Percentiles rank a stretch among this genome's conserved stretches.
phyloP scores from a whole-genome alignment of 441 rosid genomes.

The Gossypium aridum region DNA sequence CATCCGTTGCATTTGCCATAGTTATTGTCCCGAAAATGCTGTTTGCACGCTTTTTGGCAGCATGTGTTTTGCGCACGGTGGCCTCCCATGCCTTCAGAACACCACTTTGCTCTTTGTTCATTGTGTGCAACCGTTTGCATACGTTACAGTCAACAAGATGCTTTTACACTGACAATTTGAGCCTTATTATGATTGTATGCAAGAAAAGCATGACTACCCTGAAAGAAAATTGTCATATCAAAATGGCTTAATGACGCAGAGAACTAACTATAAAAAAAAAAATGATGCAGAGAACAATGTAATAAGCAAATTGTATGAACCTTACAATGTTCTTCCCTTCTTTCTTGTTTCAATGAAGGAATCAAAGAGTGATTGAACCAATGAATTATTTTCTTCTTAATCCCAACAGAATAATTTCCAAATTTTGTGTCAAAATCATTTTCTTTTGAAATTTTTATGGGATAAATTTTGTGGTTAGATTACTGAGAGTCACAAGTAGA shows the following conservation, averaged over 20 bases:
- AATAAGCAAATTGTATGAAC: neutral
- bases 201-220: neutral
- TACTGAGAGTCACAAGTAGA: neutral
- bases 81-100: constrained; percentile 20
- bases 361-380: neutral
- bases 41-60: constrained; percentile 22
- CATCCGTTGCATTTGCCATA: constrained; percentile 41
- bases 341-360: neutral
- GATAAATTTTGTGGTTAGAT: neutral
- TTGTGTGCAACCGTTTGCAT: neutral
- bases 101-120: constrained; percentile 34
- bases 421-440: neutral
- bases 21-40: constrained; percentile 48
- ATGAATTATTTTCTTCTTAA: neutral
- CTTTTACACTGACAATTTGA: neutral
- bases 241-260: neutral
- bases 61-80: constrained; percentile 16
- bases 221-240: neutral
- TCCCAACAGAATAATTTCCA: neutral
- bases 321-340: neutral
- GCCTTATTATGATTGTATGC: neutral
- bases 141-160: neutral
- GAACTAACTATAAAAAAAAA: neutral
- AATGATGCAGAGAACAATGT: neutral
- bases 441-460: neutral